Conservation (phyloP, 495 filamentous ascomycete species). For the Physcia stellaris region DNA sequence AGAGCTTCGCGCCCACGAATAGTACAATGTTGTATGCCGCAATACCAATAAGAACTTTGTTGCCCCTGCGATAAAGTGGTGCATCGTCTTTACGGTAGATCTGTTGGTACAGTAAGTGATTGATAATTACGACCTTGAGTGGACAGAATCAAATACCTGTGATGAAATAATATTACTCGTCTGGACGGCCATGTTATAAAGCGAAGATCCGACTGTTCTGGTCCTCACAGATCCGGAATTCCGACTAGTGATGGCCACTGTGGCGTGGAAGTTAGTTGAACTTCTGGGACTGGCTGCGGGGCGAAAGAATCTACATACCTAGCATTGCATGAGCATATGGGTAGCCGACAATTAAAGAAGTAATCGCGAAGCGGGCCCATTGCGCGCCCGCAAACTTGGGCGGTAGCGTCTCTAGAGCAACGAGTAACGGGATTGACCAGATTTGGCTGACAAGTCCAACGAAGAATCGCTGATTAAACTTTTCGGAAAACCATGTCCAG, state of each 20-base stretch:
- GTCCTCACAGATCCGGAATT: slow-evolving; percentile 23
- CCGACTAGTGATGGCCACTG: slow-evolving; percentile 16
- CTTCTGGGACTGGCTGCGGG: too few relatives aligned
- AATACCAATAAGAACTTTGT: slow-evolving; percentile 49
- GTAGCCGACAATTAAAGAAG: slow-evolving; percentile 13
- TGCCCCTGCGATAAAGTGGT: slow-evolving; percentile 52
- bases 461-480: slow-evolving; percentile 39
- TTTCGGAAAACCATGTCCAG: slow-evolving; percentile 46
- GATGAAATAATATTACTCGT: slow-evolving; percentile 45
- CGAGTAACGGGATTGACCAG: slow-evolving; percentile 42
- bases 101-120: slow-evolving; percentile 19
- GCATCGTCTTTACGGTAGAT: slow-evolving; percentile 52
- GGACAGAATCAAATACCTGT: slow-evolving; percentile 30
- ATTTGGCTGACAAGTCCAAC: slow-evolving; percentile 36
- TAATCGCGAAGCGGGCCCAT: slow-evolving; percentile 6
- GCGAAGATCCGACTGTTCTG: slow-evolving; percentile 20
- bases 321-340: slow-evolving; percentile 19
- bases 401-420: slow-evolving; percentile 34
- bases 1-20: slow-evolving; percentile 42
- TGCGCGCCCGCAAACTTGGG: slow-evolving; percentile 17
- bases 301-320: too few relatives aligned
- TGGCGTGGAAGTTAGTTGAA: too few relatives aligned
- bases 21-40: slow-evolving; percentile 37
- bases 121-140: slow-evolving; percentile 13
- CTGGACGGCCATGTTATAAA: slow-evolving; percentile 72